A percentile compares a stretch with the other conserved stretches of the same genome.
phyloP scores from a whole-genome alignment of 169 alveolate genomes.

The Plasmodium malariae region DNA sequence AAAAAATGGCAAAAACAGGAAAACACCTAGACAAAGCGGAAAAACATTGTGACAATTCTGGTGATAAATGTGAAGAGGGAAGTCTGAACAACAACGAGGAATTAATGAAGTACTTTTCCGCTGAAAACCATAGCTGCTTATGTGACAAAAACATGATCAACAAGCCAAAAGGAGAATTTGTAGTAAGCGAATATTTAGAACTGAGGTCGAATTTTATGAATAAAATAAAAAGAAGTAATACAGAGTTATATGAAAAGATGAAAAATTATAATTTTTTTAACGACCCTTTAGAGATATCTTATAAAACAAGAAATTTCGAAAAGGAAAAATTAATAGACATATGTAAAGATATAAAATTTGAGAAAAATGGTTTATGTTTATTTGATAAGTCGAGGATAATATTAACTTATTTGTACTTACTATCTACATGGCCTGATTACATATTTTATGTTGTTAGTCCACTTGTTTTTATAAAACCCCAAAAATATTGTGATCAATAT shows the following conservation, averaged over 20 bases:
- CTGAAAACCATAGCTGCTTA: constrained; percentile 27
- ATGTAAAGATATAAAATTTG: constrained; percentile 66
- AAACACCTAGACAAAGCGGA: neutral
- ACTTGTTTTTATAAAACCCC: constrained; percentile 61
- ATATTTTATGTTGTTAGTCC: constrained; percentile 71
- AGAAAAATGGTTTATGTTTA: constrained; percentile 44
- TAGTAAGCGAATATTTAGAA: constrained; percentile 60
- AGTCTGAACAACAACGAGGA: constrained; percentile 24
- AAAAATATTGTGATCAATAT: constrained; percentile 56
- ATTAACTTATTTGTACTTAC: constrained; percentile 53
- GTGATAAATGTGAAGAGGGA: neutral
- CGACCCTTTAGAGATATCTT: constrained; percentile 75
- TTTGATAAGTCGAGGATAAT: constrained; percentile 68
- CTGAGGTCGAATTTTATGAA: constrained; percentile 46
- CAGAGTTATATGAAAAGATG: constrained; percentile 48
- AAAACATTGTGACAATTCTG: neutral
- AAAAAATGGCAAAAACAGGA: too few species aligned
- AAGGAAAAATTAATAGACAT: constrained; percentile 45
- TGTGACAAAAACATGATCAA: constrained; percentile 51
- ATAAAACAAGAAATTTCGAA: constrained; percentile 45
- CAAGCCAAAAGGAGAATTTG: constrained; percentile 60
- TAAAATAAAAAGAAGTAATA: constrained; percentile 33
- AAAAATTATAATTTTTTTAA: constrained; percentile 70
- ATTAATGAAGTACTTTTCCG: constrained; percentile 26
- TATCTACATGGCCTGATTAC: constrained; percentile 56